These are phyloP conservation scores for Phytopythium helicoides DNA, from an alignment of 352 stramenopile species.

Conservation along the genomic window DNA sequence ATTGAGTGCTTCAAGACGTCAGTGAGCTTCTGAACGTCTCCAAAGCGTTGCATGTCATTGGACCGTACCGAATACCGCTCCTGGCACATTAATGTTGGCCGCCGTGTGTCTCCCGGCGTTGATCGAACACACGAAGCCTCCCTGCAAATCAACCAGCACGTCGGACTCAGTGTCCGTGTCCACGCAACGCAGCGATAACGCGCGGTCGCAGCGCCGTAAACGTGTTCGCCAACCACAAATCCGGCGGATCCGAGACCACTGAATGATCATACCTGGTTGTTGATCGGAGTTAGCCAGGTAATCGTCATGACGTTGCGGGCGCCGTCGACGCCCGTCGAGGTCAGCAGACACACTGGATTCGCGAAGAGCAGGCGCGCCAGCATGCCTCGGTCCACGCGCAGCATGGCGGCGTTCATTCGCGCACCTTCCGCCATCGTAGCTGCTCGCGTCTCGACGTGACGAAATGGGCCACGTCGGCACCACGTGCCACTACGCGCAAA, in stretches of 20 bases:
- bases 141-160: no score
- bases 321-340: conserved; percentile 22
- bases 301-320: conserved; percentile 75
- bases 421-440: conserved; percentile 2
- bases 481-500: background rate
- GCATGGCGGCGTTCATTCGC: conserved; percentile 1
- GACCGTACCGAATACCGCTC: conserved; percentile 54
- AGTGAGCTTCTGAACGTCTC: background rate
- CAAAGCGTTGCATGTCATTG: no score
- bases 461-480: conserved; percentile 2
- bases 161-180: background rate
- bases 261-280: conserved; percentile 63
- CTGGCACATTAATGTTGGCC: conserved; percentile 42
- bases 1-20: conserved; percentile 53
- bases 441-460: background rate
- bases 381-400: conserved; percentile 64
- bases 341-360: conserved; percentile 80
- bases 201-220: background rate
- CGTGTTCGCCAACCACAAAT: background rate
- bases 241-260: background rate
- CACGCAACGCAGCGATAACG: background rate
- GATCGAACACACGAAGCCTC: conserved; percentile 80
- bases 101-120: conserved; percentile 70
- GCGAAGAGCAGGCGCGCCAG: conserved; percentile 77
- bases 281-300: conserved; percentile 85